Evolutionary conservation across 2,329 filamentous ascomycete genomes (phyloP), one percentile per base, ranked within the genome.

Genomic region (Bipolaris bicolor): DNA sequence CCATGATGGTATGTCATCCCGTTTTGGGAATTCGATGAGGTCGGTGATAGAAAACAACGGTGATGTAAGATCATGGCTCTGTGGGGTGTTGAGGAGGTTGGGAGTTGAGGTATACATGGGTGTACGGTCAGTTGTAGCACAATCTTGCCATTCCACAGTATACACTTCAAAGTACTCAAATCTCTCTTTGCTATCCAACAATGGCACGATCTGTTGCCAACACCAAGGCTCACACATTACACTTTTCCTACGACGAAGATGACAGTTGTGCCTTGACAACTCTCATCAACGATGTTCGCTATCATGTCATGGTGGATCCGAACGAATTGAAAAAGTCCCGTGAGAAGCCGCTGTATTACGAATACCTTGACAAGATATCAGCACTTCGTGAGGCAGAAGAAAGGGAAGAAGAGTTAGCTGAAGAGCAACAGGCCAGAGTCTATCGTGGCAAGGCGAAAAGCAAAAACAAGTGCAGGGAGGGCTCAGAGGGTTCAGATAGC

Each of bases 251-350:
- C 41, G 61, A 66, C 22, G 41, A 62, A 13, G 56, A 66, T 10
- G 60, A 66, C 16, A 45, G 52, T 15, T 63, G 49, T 10, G 58
- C 60, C 3, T n/a, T 66, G 2, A 64, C 62, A 26, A 50, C 60
- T 3, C 58, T 66, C 6, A 57, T 61, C 36, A 65, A 66, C n/a
- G 62, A 65, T 44, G 60, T 66, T 11, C 64, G 62, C 40, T 66
- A 65, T 24, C 62, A 66, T 20, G 24, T 65, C 43, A 60, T 46
- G 2, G 57, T 57, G 9, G 40, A 60, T 16, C 56, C 57, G 2
- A 55, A 57, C 6, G 55, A 47, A 9, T 37, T 65, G 1, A 58
- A 62, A 44, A 62, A 62, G 31, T 58, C 57, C 2, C 49, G 57
- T 7, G 60, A 65, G 4, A 65, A 63, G 34, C 54, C 52, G 3